These are phyloP conservation scores for Guyanaporus albipodus DNA, from an alignment of 768 basidiomycete species.

Conservation along the genomic window DNA sequence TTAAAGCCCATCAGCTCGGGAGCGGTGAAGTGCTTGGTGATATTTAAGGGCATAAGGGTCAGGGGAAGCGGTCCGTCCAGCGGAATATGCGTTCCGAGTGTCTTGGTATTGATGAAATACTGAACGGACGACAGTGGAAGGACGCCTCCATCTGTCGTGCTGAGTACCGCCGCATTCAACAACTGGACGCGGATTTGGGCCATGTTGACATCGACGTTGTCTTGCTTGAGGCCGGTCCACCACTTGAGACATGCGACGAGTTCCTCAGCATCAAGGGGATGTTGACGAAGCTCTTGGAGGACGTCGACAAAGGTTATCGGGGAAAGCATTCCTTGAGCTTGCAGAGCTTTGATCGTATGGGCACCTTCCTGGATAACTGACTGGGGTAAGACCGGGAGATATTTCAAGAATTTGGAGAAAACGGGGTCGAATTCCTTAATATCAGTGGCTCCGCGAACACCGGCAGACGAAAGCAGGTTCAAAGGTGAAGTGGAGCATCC, in stretches of 20 bases:
- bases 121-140: conserved; percentile 66
- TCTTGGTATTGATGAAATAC: conserved; percentile 66
- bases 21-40: conserved; percentile 46
- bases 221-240: conserved; percentile 58
- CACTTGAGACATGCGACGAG: conserved; percentile 82
- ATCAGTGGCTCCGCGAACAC: conserved; percentile 9
- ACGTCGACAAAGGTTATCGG: conserved; percentile 81
- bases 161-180: conserved; percentile 66
- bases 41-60: conserved; percentile 7
- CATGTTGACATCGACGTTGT: conserved; percentile 35
- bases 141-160: conserved; percentile 46
- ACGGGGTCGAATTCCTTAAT: conserved; percentile 61
- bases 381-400: conserved; percentile 69
- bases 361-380: conserved; percentile 52
- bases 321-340: conserved; percentile 60
- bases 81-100: conserved; percentile 48
- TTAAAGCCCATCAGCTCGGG: conserved; percentile 58
- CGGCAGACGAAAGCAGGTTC: conserved; percentile 8
- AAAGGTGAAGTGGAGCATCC: conserved; percentile 7
- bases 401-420: conserved; percentile 71
- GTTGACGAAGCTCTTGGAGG: conserved; percentile 63
- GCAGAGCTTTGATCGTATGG: conserved; percentile 58
- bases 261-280: conserved; percentile 69
- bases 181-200: conserved; percentile 54
- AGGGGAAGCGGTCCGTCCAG: conserved; percentile 10